A percentile compares a stretch with the other conserved stretches of the same genome.
phyloP scores from a whole-genome alignment of 768 basidiomycete genomes.

The Crucibulum laeve region DNA sequence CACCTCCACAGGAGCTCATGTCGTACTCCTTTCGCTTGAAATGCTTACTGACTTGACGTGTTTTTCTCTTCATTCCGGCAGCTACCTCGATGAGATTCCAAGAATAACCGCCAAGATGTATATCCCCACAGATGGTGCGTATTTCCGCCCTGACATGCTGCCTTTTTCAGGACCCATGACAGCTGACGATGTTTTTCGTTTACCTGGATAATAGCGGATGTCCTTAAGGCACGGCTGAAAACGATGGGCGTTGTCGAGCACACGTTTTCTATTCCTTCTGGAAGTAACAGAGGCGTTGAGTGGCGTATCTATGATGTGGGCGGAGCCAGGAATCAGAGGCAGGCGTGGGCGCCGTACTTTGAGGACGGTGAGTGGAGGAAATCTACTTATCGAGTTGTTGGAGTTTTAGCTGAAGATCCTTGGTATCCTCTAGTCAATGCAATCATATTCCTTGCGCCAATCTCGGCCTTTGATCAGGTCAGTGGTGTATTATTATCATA shows the following conservation, averaged over 20 bases:
- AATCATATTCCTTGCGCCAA: constrained; percentile 85
- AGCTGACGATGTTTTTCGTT: constrained; percentile 7
- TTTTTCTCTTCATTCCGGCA: constrained; percentile 21
- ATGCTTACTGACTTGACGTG: constrained; percentile 6
- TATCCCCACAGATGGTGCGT: constrained; percentile 70
- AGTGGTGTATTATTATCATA: constrained; percentile 6
- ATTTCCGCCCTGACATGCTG: constrained; percentile 10
- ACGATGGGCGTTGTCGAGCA: constrained; percentile 82
- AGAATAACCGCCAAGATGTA: constrained; percentile 80
- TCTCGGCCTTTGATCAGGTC: constrained; percentile 81
- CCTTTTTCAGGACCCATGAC: constrained; percentile 3
- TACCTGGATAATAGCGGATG: constrained; percentile 51
- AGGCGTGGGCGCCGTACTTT: constrained; percentile 88
- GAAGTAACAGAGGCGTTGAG: constrained; percentile 52
- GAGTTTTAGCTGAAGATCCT: constrained; percentile 4
- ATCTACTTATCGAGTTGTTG: constrained; percentile 2
- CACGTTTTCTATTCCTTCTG: constrained; percentile 61
- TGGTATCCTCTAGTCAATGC: constrained; percentile 58
- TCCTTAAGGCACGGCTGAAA: constrained; percentile 77
- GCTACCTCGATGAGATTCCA: constrained; percentile 77
- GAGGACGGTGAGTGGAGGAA: constrained; percentile 60
- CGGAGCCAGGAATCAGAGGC: constrained; percentile 74
- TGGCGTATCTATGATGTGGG: constrained; percentile 90
- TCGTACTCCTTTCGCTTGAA: constrained; percentile 5
- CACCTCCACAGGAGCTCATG: no score